These are phyloP conservation scores for Argentina anserina DNA, from an alignment of 306 rosid species.

Conservation along the genomic window DNA sequence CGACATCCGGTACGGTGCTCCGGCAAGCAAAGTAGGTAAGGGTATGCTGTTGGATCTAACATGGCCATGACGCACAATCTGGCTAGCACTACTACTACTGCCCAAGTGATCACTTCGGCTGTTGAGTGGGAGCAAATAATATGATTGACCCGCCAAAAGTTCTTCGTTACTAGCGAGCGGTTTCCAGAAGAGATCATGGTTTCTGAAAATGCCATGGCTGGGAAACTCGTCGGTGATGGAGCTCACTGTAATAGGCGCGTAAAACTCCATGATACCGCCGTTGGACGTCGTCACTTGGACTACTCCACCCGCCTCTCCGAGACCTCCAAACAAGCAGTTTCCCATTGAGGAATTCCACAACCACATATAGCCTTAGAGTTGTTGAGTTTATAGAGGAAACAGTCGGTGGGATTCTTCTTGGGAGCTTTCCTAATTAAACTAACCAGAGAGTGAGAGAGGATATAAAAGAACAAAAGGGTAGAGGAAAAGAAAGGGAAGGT, in stretches of 20 bases:
- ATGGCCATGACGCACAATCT: constrained; percentile 53
- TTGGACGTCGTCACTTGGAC: constrained; percentile 63
- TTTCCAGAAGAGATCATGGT: constrained; percentile 76
- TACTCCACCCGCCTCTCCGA: constrained; percentile 34
- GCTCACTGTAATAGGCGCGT: constrained; percentile 47
- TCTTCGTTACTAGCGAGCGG: constrained; percentile 52
- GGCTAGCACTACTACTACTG: background rate
- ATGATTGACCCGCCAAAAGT: constrained; percentile 55
- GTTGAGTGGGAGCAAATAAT: constrained; percentile 62
- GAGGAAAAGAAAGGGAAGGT: constrained; percentile 9
- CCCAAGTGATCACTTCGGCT: background rate
- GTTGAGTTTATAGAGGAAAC: background rate
- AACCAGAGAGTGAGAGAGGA: background rate
- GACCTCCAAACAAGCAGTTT: constrained; percentile 59
- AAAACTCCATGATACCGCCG: constrained; percentile 87
- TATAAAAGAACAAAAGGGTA: background rate
- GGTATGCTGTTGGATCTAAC: constrained; percentile 69
- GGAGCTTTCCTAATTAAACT: constrained; percentile 22
- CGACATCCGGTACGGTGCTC: constrained; percentile 65
- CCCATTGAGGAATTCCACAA: constrained; percentile 39
- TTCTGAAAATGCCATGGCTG: constrained; percentile 59
- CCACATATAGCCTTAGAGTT: background rate
- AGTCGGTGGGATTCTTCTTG: constrained; percentile 49
- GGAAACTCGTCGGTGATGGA: constrained; percentile 68
- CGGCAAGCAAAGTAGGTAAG: constrained; percentile 1